Percentiles rank a stretch among this genome's conserved stretches.
Conservation (phyloP, 305 asterid genomes). For the Fraxinus dipetala region DNA sequence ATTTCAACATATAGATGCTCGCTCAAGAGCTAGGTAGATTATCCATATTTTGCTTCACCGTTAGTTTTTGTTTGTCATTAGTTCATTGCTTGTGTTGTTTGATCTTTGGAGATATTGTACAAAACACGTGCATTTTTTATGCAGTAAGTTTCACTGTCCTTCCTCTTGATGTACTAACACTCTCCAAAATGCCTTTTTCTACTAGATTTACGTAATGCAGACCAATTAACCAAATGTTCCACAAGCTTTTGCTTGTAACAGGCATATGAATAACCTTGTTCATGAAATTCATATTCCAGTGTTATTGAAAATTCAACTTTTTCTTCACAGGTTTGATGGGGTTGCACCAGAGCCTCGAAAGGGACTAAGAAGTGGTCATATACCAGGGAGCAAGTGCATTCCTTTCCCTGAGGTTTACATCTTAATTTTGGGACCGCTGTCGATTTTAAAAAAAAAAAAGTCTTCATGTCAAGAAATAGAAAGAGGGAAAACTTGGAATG, state of each 20-base stretch:
- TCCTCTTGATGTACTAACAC: background rate
- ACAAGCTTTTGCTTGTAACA: background rate
- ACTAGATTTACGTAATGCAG: background rate
- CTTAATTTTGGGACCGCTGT: background rate
- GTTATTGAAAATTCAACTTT: background rate
- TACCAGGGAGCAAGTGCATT: conserved; percentile 88
- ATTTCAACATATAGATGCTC: conserved; percentile 88
- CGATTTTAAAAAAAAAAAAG: background rate
- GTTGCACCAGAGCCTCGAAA: conserved; percentile 92
- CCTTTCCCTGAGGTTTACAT: conserved; percentile 64
- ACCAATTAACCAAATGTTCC: background rate
- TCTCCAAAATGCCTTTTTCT: background rate
- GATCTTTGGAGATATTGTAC: background rate
- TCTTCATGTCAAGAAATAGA: background rate
- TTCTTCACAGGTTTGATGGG: conserved; percentile 68
- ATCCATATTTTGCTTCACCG: background rate
- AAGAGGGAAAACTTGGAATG: background rate
- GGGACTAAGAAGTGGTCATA: conserved; percentile 87
- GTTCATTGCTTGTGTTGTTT: background rate
- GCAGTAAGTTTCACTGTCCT: background rate
- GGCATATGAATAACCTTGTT: background rate
- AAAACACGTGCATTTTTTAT: background rate
- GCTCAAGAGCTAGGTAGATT: conserved; percentile 80
- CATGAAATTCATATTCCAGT: background rate
- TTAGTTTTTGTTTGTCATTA: background rate